phyloP scores from a whole-genome alignment of 306 rosid species.

The Sindora glabra region DNA sequence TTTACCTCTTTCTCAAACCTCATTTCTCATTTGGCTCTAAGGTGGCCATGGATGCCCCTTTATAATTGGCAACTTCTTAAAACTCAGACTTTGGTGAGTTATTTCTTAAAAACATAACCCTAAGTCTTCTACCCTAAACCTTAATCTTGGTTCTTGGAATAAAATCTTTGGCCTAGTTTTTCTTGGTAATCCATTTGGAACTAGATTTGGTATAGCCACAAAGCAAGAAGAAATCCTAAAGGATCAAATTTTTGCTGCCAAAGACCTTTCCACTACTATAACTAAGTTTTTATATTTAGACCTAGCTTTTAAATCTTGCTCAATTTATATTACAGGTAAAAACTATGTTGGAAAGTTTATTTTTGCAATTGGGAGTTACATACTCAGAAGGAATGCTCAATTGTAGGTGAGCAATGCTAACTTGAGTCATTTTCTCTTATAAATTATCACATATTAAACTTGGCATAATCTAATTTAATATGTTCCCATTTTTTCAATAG shows the following conservation, averaged over 20 bases:
- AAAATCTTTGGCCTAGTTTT: constrained; percentile 56
- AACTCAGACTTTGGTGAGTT: constrained; percentile 74
- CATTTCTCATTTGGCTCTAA: constrained; percentile 84
- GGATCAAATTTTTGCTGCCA: constrained; percentile 42
- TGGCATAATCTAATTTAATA: no score
- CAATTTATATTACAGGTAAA: constrained; percentile 71
- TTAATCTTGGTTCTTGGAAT: constrained; percentile 70
- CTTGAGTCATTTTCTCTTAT: no score
- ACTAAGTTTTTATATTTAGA: constrained; percentile 43
- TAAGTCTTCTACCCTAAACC: constrained; percentile 24
- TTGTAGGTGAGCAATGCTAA: no score
- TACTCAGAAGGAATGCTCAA: constrained; percentile 30
- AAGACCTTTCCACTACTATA: constrained; percentile 57
- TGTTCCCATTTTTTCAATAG: no score
- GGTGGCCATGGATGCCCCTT: constrained; percentile 97
- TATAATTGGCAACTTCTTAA: constrained; percentile 70
- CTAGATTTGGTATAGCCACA: constrained; percentile 72
- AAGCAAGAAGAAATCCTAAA: constrained; percentile 49
- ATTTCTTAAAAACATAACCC: constrained; percentile 24
- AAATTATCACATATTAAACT: no score
- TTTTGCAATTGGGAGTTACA: constrained; percentile 61
- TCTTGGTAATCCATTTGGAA: constrained; percentile 72
- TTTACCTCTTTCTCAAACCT: constrained; percentile 45
- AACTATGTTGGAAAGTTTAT: constrained; percentile 83
- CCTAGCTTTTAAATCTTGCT: constrained; percentile 41